Conservation (phyloP, 169 alveolate genomes). For the Plasmodium knowlesi region DNA sequence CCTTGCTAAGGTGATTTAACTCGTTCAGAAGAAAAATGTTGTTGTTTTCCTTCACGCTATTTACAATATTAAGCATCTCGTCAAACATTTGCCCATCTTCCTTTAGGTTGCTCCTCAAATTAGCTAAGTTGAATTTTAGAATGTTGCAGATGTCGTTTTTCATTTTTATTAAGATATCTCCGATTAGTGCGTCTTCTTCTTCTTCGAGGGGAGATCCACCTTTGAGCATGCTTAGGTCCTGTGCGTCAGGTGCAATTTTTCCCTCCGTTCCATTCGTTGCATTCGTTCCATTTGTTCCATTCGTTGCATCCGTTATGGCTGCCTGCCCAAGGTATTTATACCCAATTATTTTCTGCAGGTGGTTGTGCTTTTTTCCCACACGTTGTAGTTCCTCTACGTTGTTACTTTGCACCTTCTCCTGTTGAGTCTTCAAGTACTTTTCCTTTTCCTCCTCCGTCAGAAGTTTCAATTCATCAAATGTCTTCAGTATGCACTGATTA, state of each 20-base stretch:
- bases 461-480: conserved; percentile 28
- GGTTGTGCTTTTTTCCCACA: neutral
- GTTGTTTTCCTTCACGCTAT: conserved; percentile 39
- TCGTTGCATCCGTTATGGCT: neutral
- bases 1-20: neutral
- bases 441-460: conserved; percentile 38
- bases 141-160: conserved; percentile 54
- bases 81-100: neutral
- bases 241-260: neutral
- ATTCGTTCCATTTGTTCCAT: neutral
- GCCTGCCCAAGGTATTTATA: neutral
- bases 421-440: neutral
- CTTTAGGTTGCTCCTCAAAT: conserved; percentile 2
- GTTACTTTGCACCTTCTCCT: neutral
- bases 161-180: conserved; percentile 62
- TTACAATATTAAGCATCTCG: conserved; percentile 33
- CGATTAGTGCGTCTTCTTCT: conserved; percentile 51
- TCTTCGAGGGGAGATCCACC: neutral
- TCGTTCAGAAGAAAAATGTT: conserved; percentile 33
- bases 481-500: conserved; percentile 24
- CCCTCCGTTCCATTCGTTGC: neutral
- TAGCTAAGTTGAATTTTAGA: conserved; percentile 26
- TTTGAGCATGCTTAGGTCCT: neutral
- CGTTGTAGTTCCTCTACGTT: neutral
- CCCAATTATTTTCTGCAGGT: neutral